phyloP scores from a whole-genome alignment of 2,329 filamentous ascomycete genomes.

The Zymoseptoria crescenta region DNA sequence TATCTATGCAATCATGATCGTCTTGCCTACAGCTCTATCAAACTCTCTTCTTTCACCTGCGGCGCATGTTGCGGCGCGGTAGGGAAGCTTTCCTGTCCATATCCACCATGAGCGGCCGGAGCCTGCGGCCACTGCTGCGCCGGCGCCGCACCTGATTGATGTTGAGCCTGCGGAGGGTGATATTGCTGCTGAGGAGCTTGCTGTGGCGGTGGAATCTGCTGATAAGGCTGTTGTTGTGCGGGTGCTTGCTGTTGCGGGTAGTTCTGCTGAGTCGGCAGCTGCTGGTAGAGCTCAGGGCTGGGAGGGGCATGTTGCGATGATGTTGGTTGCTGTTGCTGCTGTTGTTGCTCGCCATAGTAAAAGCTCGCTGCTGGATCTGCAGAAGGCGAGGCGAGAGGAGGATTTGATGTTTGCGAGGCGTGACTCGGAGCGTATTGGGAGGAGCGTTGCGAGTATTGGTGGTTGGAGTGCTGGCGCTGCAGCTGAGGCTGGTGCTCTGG shows the following conservation, averaged over 20 bases:
- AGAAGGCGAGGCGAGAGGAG: conserved; percentile 20
- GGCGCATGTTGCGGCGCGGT: conserved; percentile 28
- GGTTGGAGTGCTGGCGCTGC: conserved; percentile 26
- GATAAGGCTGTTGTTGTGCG: conserved; percentile 5
- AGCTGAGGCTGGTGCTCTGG: conserved; percentile 12
- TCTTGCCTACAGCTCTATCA: conserved; percentile 27
- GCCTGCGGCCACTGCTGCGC: conserved; percentile 28
- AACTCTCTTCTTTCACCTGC: conserved; percentile 29
- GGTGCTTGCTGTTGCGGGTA: conserved; percentile 13
- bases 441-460: conserved; percentile 25
- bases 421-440: conserved; percentile 32
- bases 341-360: conserved; percentile 44
- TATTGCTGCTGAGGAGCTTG: conserved; percentile 18
- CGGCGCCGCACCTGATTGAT: conserved; percentile 5
- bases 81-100: conserved; percentile 30
- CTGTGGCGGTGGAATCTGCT: conserved; percentile 13
- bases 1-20: neutral
- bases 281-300: conserved; percentile 28
- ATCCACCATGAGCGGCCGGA: conserved; percentile 24
- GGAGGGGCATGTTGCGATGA: conserved; percentile 19
- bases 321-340: conserved; percentile 9
- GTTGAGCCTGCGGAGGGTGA: conserved; percentile 8
- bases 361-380: conserved; percentile 51
- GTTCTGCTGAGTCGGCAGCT: conserved; percentile 28
- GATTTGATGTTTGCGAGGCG: conserved; percentile 22